phyloP scores from a whole-genome alignment of 306 rosid species.

The Vigna angularis region DNA sequence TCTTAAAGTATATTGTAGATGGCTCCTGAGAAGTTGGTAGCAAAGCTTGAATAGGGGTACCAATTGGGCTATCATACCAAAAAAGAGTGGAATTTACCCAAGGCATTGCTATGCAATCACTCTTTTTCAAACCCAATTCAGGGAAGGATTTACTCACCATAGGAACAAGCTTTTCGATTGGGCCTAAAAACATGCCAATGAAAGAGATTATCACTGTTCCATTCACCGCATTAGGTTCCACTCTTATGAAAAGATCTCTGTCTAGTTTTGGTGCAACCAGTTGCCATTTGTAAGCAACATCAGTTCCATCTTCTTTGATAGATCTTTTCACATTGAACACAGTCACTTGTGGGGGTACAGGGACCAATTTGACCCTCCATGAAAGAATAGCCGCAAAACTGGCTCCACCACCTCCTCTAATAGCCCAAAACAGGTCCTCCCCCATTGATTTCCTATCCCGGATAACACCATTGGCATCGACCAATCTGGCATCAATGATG shows the following conservation, averaged over 20 bases:
- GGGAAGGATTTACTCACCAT: slow-evolving; percentile 51
- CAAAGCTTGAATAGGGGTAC: slow-evolving; percentile 29
- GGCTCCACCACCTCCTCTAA: slow-evolving; percentile 54
- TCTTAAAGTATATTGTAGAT: accelerated
- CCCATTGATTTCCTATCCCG: slow-evolving; percentile 48
- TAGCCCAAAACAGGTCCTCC: slow-evolving; percentile 55
- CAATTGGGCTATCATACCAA: not conserved
- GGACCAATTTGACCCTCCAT: slow-evolving; percentile 60
- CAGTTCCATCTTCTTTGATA: slow-evolving; percentile 47
- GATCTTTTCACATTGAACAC: slow-evolving; percentile 52
- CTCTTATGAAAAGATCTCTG: slow-evolving; percentile 46
- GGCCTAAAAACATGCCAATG: slow-evolving; percentile 49
- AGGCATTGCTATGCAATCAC: slow-evolving; percentile 49
- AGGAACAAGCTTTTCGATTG: slow-evolving; percentile 31
- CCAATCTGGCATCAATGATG: slow-evolving; percentile 43
- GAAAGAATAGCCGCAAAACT: slow-evolving; percentile 74
- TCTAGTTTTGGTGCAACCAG: slow-evolving; percentile 47
- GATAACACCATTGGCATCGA: slow-evolving; percentile 44
- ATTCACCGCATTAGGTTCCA: not conserved
- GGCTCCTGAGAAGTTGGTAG: not conserved
- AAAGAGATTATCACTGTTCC: slow-evolving; percentile 43
- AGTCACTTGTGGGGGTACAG: slow-evolving; percentile 61
- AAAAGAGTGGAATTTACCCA: slow-evolving; percentile 55
- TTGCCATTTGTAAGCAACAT: slow-evolving; percentile 60
- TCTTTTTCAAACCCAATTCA: slow-evolving; percentile 50